These are phyloP conservation scores for Trichoderma pleuroti DNA, from an alignment of 2,329 filamentous ascomycete species.

Conservation along the genomic window DNA sequence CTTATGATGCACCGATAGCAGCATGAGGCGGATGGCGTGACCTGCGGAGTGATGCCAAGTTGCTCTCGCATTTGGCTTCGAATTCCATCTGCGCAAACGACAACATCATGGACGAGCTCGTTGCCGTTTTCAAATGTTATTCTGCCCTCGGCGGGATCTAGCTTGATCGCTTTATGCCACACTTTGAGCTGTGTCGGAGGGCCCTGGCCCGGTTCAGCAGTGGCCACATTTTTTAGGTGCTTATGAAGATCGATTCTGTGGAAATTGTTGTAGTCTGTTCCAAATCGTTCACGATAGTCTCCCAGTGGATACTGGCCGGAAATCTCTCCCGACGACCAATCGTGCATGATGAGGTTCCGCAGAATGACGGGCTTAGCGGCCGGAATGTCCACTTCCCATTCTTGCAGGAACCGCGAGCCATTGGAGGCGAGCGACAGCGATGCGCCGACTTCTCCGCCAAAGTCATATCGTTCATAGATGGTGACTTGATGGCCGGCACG, in stretches of 20 bases:
- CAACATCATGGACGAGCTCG: conserved; percentile 48
- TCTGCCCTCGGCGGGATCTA: conserved; percentile 47
- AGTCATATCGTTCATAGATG: conserved; percentile 61
- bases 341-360: conserved; percentile 57
- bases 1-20: conserved; percentile 59
- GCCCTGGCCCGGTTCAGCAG: conserved; percentile 49
- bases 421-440: conserved; percentile 62
- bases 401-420: conserved; percentile 59
- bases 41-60: conserved; percentile 53
- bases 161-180: conserved; percentile 48
- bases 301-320: conserved; percentile 55
- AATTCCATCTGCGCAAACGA: conserved; percentile 61
- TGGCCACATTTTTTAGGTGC: conserved; percentile 56
- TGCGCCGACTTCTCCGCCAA: conserved; percentile 61
- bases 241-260: conserved; percentile 60
- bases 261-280: conserved; percentile 61
- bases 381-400: conserved; percentile 58
- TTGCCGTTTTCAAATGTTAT: conserved; percentile 50
- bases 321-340: conserved; percentile 61
- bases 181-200: conserved; percentile 47
- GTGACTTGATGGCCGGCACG: conserved; percentile 43
- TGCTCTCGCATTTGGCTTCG: conserved; percentile 54
- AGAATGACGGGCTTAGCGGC: conserved; percentile 59
- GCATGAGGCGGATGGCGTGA: conserved; percentile 50
- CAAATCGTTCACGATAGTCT: conserved; percentile 60